Base-by-base conservation (phyloP, 2,329 filamentous ascomycete genomes). In the Nigrograna mackinnonii region DNA sequence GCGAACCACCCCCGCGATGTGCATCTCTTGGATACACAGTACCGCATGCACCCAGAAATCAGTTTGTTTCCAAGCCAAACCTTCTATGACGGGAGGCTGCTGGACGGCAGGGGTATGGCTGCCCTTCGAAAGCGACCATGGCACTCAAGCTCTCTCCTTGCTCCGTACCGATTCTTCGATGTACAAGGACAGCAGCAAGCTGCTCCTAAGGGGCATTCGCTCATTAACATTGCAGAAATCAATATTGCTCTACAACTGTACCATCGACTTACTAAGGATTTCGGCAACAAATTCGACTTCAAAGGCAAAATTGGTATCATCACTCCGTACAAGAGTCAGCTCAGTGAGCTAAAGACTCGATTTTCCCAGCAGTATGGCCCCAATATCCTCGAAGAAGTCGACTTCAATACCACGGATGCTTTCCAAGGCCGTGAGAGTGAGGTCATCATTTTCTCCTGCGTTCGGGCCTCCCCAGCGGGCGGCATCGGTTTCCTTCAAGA, bases 41-140 rank as follows among this genome's bases (percentile, higher is more conserved):
- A 99, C 67, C 94, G 94, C 70, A 99, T 99, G 95, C 94, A 99
- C 71, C 94, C 95, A 0, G 89, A 94, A 54, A 99, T 99, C 65
- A 96, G 91, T 68, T 69, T 77, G 39, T 99, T 96, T 67, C 94
- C 95, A 1, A 96, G 91, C 67, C 76, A 80, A 55, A 86, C 91
- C 38, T 99, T 99, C 72, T 99, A 99, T 71, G 90, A 97, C 63
- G 84, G 89, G 20, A 83, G 84, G 50, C 81, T 99, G 9, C 76
- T 91, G 50, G 91, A 99, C 67, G 94, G 95, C 18, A 80, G 80
- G 46, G 81, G 87, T 52, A 97, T 97, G 91, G 83, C 79, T 3
- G 76, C 73, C 41, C 75, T 95, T 39, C 86, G 94, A 35, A 73
- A 77, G 46, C 84, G 86, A 64, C 86, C 90, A 2, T 99, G 95